Conservation (phyloP, 2,329 filamentous ascomycete genomes). For the Waltergamsia citrina region DNA sequence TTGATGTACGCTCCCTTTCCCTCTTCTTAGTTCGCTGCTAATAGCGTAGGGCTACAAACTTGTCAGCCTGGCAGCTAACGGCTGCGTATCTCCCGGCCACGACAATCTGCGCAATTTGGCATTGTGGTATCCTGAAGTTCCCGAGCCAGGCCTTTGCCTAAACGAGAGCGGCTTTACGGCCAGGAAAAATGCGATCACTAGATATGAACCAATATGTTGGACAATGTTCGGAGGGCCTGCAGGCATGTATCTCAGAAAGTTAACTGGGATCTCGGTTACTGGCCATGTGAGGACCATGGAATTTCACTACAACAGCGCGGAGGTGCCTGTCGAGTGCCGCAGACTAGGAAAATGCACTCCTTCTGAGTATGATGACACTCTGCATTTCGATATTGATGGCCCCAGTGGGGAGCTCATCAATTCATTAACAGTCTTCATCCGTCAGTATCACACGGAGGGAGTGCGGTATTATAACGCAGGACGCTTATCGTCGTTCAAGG, state of each 20-base stretch:
- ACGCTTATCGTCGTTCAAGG: conserved; percentile 6
- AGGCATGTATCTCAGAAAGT: conserved; percentile 5
- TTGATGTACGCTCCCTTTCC: conserved; percentile 7
- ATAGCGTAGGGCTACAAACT: conserved; percentile 7
- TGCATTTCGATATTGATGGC: conserved; percentile 7
- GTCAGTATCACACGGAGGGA: conserved; percentile 2
- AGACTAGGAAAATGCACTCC: conserved; percentile 6
- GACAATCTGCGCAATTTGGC: conserved; percentile 5
- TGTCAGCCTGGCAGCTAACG: conserved; percentile 6
- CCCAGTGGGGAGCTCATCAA: conserved; percentile 7
- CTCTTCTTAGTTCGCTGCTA: conserved; percentile 1
- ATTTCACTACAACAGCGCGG: conserved; percentile 7
- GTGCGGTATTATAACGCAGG: conserved; percentile 5
- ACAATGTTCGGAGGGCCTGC: conserved; percentile 7
- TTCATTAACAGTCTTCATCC: conserved; percentile 5
- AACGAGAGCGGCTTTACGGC: conserved; percentile 6
- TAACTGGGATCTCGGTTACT: conserved; percentile 7
- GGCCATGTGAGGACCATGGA: conserved; percentile 4
- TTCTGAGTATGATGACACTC: conserved; percentile 6
- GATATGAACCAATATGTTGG: conserved; percentile 8
- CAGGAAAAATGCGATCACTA: conserved; percentile 5
- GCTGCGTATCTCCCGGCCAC: conserved; percentile 1
- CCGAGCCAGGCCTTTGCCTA: conserved; percentile 4
- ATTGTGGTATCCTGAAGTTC: conserved; percentile 8
- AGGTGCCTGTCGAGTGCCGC: conserved; percentile 5